A percentile compares a stretch with the other conserved stretches of the same genome.
Evolutionary conservation across 805 yeast species (phyloP).

Genomic region (Wickerhamiella sorbophila): DNA sequence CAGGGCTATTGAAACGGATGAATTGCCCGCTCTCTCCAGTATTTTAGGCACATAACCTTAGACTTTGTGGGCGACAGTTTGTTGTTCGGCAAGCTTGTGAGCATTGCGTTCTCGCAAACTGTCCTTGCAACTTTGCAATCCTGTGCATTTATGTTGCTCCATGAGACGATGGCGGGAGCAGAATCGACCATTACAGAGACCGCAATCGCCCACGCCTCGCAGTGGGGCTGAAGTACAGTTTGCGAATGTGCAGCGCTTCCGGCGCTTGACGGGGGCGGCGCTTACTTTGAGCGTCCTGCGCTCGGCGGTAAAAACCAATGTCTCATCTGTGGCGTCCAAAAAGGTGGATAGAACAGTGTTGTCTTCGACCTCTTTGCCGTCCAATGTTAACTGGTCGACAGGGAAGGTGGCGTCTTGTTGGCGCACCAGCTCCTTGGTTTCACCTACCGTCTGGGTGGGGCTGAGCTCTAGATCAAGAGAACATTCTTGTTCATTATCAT

Average conservation of each 20-base stretch:
- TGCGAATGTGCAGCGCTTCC: conserved; percentile 37
- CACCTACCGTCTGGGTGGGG: conserved; percentile 22
- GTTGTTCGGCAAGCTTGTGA: conserved; percentile 65
- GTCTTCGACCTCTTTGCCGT: conserved; percentile 23
- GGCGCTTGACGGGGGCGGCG: conserved; percentile 25
- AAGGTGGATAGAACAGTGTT: conserved; percentile 20
- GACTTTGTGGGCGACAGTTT: conserved; percentile 64
- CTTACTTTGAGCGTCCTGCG: conserved; percentile 19
- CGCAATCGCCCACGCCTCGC: conserved; percentile 64
- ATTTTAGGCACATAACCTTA: conserved; percentile 21
- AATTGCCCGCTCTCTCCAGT: background rate
- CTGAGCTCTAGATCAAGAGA: conserved; percentile 18
- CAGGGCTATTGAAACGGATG: background rate
- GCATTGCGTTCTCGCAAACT: conserved; percentile 76
- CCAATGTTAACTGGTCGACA: conserved; percentile 19
- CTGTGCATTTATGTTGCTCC: conserved; percentile 72
- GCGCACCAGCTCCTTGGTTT: conserved; percentile 21
- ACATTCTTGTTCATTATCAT: conserved; percentile 11
- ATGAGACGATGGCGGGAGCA: conserved; percentile 77
- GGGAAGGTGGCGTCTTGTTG: conserved; percentile 20
- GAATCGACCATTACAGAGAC: conserved; percentile 68
- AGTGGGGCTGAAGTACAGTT: conserved; percentile 51
- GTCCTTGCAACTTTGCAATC: conserved; percentile 67
- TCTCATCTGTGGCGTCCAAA: conserved; percentile 18
- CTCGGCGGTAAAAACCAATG: conserved; percentile 20